Evolutionary conservation across 345 rosid genomes (phyloP).

Genomic region (Xanthoceras sorbifolium): DNA sequence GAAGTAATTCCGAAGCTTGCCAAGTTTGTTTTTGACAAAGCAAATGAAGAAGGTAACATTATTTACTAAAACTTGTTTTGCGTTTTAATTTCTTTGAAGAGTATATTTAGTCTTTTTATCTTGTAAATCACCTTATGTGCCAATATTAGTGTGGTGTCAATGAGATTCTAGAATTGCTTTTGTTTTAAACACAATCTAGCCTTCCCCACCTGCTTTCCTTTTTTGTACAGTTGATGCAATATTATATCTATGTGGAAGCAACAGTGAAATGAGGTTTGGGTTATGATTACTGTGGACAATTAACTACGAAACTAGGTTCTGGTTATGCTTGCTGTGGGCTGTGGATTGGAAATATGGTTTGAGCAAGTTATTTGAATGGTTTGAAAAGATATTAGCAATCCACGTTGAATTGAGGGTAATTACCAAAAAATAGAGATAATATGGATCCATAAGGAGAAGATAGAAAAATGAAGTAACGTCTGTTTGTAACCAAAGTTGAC

Average conservation of each 20-base stretch:
- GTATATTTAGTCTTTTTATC: neutral
- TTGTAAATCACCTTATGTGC: neutral
- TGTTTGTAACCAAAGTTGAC: neutral
- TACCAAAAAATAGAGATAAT: neutral
- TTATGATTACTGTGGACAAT: neutral
- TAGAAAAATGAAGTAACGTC: neutral
- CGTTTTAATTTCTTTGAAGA: constrained; percentile 8
- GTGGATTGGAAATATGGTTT: too few species aligned
- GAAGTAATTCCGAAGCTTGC: constrained; percentile 98
- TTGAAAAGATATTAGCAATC: neutral
- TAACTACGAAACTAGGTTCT: too few species aligned
- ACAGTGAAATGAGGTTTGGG: constrained; percentile 8
- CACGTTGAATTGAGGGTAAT: neutral
- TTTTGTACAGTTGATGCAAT: neutral
- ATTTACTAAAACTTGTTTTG: neutral
- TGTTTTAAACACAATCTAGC: neutral
- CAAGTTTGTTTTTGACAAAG: constrained; percentile 85
- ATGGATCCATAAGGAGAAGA: neutral
- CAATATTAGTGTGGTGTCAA: neutral
- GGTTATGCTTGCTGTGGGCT: too few species aligned
- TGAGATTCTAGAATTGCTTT: neutral
- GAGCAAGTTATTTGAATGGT: neutral
- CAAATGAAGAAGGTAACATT: constrained; percentile 75
- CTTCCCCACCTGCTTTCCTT: too few species aligned
- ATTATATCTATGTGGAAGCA: neutral